phyloP scores from a whole-genome alignment of 169 alveolate species.

The Plasmodium relictum region DNA sequence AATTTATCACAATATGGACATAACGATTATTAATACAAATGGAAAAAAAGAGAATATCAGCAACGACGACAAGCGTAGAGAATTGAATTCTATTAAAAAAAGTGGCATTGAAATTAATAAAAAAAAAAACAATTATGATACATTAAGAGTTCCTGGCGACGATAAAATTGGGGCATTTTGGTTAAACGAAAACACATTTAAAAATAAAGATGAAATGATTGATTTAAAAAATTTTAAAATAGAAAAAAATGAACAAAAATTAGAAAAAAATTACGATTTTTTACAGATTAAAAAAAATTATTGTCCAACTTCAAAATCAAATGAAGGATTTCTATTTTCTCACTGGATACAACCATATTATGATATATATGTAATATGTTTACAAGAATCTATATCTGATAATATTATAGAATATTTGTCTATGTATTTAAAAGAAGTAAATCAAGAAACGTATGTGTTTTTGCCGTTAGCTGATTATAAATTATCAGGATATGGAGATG shows the following conservation, averaged over 20 bases:
- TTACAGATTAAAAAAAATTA: constrained; percentile 1
- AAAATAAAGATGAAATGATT: neutral
- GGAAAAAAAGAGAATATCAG: neutral
- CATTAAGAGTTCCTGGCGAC: neutral
- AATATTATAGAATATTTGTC: constrained; percentile 81
- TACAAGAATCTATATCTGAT: constrained; percentile 88
- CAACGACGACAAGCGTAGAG: neutral
- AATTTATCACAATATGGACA: no score
- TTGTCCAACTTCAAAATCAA: constrained; percentile 6
- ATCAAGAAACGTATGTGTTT: constrained; percentile 79
- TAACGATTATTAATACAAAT: neutral
- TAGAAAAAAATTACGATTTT: neutral
- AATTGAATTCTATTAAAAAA: neutral
- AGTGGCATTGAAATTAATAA: neutral
- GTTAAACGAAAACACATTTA: neutral
- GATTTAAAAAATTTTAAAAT: constrained; percentile 1
- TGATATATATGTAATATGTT: constrained; percentile 87
- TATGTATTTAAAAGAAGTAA: constrained; percentile 78
- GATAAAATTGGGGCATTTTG: neutral
- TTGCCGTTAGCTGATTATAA: constrained; percentile 84
- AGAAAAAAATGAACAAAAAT: no score
- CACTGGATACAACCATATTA: constrained; percentile 87
- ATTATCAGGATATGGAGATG: constrained; percentile 90
- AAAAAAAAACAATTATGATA: neutral
- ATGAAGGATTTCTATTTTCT: constrained; percentile 81